Evolutionary conservation across 192 early-diverging fungal genomes (phyloP).

Genomic region (Funneliformis mosseae): DNA sequence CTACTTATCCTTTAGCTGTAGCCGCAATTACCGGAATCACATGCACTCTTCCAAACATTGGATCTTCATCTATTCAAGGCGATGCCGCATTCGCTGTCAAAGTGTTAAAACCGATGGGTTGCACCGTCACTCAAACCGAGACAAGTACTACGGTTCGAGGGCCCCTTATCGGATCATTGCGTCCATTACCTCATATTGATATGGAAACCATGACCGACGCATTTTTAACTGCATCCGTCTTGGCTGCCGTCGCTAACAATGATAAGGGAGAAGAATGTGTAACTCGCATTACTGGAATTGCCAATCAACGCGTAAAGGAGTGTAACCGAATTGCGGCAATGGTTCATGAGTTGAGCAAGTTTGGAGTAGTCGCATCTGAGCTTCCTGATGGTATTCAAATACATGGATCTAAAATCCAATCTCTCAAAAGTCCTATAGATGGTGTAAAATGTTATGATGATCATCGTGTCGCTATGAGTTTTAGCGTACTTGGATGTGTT

Average conservation of each 20-base stretch:
- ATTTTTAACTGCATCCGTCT: slow-evolving; percentile 91
- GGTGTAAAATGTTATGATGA: slow-evolving; percentile 96
- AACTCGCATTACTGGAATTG: slow-evolving; percentile 91
- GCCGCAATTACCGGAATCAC: slow-evolving; percentile 92
- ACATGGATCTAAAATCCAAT: slow-evolving; percentile 59
- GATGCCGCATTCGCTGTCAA: slow-evolving; percentile 90
- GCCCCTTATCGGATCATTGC: slow-evolving; percentile 70
- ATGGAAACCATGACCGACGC: slow-evolving; percentile 99
- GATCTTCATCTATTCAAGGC: slow-evolving; percentile 88
- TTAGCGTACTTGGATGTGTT: slow-evolving; percentile 81
- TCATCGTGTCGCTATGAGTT: slow-evolving; percentile 98
- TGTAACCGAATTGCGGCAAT: slow-evolving; percentile 97
- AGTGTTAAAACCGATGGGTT: slow-evolving; percentile 91
- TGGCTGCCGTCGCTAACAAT: slow-evolving; percentile 81
- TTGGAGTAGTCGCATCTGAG: slow-evolving; percentile 84
- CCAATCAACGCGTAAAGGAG: slow-evolving; percentile 98
- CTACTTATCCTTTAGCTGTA: slow-evolving; percentile 96
- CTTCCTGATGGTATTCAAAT: slow-evolving; percentile 91
- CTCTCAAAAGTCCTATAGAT: slow-evolving; percentile 54
- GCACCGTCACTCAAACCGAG: slow-evolving; percentile 84
- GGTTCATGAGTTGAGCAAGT: slow-evolving; percentile 88
- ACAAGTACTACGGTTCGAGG: slow-evolving; percentile 90
- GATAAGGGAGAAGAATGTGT: slow-evolving; percentile 51
- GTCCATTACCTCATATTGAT: slow-evolving; percentile 77
- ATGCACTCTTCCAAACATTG: slow-evolving; percentile 92